Percentiles rank a stretch among this genome's conserved stretches.
Conservation (phyloP, 2,329 filamentous ascomycete species). For the Sporothrix variecibatus region DNA sequence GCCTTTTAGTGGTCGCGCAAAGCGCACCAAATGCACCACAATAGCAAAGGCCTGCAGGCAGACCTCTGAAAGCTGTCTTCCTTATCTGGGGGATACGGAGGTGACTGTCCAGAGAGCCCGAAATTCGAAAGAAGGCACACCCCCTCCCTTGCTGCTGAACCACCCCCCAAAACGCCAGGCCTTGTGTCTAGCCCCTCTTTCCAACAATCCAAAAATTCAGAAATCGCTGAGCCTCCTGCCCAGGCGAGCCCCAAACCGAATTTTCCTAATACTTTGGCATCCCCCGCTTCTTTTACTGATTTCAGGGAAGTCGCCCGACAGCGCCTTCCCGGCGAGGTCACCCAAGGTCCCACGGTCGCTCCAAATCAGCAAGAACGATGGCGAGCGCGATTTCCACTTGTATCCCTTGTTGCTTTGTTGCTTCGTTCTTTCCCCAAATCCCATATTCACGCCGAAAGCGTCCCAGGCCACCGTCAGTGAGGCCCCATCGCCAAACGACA, state of each 20-base stretch:
- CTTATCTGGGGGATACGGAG: slow-evolving; percentile 6
- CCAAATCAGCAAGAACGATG: slow-evolving; percentile 7
- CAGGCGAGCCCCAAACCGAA: background rate
- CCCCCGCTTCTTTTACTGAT: slow-evolving; percentile 21
- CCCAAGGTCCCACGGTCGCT: background rate
- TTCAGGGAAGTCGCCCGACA: background rate
- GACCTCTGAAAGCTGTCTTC: background rate
- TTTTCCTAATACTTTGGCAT: slow-evolving; percentile 31
- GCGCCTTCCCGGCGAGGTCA: background rate
- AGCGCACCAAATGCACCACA: background rate
- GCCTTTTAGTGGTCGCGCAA: slow-evolving; percentile 13
- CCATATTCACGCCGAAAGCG: background rate
- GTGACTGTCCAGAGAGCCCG: background rate
- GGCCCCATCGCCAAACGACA: slow-evolving; percentile 5
- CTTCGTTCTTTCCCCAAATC: background rate
- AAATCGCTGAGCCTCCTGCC: background rate
- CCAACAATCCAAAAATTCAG: background rate
- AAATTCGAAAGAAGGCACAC: background rate
- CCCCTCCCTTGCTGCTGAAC: slow-evolving; percentile 9
- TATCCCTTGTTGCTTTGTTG: background rate
- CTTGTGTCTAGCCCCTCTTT: slow-evolving; percentile 5
- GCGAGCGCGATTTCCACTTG: background rate
- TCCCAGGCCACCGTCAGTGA: background rate
- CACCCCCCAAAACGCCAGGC: background rate
- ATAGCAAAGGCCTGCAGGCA: background rate